Evolutionary conservation across 1,284 basidiomycete species (phyloP).

Genomic region (Apiotrichum sp.): DNA sequence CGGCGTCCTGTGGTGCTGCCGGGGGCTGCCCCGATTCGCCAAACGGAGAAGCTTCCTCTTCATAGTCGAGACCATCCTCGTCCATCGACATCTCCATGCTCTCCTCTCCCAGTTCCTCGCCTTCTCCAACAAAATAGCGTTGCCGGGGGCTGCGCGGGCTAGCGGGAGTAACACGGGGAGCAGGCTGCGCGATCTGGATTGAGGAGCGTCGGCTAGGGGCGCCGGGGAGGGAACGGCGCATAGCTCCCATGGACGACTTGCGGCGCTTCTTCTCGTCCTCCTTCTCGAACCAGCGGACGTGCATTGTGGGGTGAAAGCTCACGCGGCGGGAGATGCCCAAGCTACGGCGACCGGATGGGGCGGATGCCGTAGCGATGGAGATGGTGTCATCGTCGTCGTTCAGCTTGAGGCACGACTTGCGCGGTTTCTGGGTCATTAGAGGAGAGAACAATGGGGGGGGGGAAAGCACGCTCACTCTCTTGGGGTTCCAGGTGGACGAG

Average conservation of each 20-base stretch:
- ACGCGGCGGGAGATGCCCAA: slow-evolving; percentile 50
- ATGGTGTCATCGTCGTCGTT: background rate
- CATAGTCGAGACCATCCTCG: slow-evolving; percentile 11
- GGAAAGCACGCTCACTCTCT: no score
- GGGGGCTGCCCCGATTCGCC: no score
- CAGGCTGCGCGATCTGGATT: slow-evolving; percentile 18
- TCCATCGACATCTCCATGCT: slow-evolving; percentile 53
- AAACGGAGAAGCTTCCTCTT: no score
- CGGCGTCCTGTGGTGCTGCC: background rate
- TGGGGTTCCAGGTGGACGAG: background rate
- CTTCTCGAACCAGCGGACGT: slow-evolving; percentile 52
- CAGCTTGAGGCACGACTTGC: slow-evolving; percentile 35
- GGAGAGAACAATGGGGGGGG: background rate
- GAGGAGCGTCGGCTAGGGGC: slow-evolving; percentile 22
- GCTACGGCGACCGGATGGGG: background rate
- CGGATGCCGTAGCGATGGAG: background rate
- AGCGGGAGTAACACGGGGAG: background rate
- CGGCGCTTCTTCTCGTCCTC: slow-evolving; percentile 9
- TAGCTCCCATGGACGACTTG: slow-evolving; percentile 26
- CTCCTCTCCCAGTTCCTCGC: slow-evolving; percentile 54
- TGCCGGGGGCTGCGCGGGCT: background rate
- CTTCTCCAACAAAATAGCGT: slow-evolving; percentile 23
- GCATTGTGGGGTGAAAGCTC: slow-evolving; percentile 68
- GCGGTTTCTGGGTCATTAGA: slow-evolving; percentile 23
- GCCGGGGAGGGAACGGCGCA: slow-evolving; percentile 5